A percentile compares a stretch with the other conserved stretches of the same genome.
Conservation (phyloP, 176 grass and related monocot species). For the Rhipidocladum racemiflorum region DNA sequence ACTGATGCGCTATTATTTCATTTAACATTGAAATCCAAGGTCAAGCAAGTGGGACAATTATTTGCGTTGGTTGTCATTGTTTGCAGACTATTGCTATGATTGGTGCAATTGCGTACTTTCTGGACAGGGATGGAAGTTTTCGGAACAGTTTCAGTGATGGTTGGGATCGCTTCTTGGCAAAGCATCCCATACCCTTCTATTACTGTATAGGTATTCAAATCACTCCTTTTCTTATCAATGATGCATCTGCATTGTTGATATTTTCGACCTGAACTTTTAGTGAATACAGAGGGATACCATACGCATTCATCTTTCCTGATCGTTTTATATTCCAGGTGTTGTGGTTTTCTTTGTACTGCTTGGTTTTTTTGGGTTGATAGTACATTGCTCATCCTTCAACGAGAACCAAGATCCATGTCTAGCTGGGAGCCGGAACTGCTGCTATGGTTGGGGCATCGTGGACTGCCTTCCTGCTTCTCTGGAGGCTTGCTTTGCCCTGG, state of each 20-base stretch:
- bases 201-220: slow-evolving; percentile 81
- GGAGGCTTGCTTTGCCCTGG: slow-evolving; percentile 92
- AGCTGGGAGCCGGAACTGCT: slow-evolving; percentile 89
- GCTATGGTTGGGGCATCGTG: slow-evolving; percentile 93
- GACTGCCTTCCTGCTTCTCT: slow-evolving; percentile 91
- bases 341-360: slow-evolving; percentile 89
- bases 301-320: background rate
- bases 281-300: background rate
- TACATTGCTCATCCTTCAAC: slow-evolving; percentile 87
- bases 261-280: background rate
- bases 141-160: slow-evolving; percentile 89
- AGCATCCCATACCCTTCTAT: slow-evolving; percentile 94
- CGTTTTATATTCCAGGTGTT: slow-evolving; percentile 57
- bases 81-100: slow-evolving; percentile 77
- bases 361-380: slow-evolving; percentile 82
- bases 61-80: background rate
- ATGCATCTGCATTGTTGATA: background rate
- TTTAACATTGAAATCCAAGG: background rate
- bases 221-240: background rate
- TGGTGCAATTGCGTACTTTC: slow-evolving; percentile 73
- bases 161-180: slow-evolving; percentile 92
- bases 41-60: background rate
- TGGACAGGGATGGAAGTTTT: slow-evolving; percentile 87
- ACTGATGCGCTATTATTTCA: background rate
- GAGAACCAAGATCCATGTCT: slow-evolving; percentile 76